Evolutionary conservation across 2,329 filamentous ascomycete species (phyloP).

Genomic region (Trichoderma brevicompactum): DNA sequence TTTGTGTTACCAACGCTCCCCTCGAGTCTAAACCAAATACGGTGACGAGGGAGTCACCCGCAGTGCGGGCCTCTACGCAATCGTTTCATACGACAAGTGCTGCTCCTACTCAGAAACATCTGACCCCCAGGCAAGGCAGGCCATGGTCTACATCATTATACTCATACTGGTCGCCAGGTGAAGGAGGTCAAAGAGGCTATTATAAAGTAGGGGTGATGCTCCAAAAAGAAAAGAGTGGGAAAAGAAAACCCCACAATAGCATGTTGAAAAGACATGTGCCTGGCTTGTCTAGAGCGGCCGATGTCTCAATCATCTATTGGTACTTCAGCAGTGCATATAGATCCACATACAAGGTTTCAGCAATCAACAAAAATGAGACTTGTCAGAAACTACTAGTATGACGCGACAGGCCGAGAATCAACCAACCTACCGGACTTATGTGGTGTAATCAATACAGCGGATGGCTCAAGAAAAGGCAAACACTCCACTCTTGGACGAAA

Average conservation of each 20-base stretch:
- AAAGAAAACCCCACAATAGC: not conserved
- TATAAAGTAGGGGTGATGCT: not conserved
- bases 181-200: not conserved
- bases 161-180: not conserved
- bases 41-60: not conserved
- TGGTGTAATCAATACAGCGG: not conserved
- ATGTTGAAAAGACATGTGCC: not conserved
- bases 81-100: not conserved
- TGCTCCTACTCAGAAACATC: not conserved
- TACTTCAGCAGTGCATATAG: not conserved
- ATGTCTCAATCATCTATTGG: not conserved
- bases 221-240: no score
- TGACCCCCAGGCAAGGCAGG: not conserved
- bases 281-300: not conserved
- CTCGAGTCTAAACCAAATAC: not conserved
- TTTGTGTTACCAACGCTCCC: constrained; percentile 9
- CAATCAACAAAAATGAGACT: not conserved
- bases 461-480: not conserved
- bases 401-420: not conserved
- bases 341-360: not conserved
- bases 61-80: not conserved
- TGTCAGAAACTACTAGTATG: not conserved
- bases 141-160: not conserved
- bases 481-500: not conserved
- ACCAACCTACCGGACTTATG: not conserved